phyloP scores from a whole-genome alignment of 140 eudicot genomes.

The Anethum foeniculum region DNA sequence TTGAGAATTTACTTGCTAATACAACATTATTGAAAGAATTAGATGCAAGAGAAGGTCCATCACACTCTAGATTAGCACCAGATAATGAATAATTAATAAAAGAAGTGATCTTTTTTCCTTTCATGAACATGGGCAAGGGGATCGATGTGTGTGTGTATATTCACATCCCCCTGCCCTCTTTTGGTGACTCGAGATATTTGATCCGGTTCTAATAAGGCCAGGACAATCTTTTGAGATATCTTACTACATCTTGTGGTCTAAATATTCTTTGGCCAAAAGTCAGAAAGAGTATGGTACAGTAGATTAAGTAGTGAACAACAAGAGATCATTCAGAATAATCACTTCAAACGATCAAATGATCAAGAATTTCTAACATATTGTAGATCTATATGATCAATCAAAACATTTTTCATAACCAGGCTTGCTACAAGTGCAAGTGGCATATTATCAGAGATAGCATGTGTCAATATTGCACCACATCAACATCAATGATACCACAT shows the following conservation, averaged over 20 bases:
- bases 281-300: not conserved
- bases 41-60: not conserved
- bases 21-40: not conserved
- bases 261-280: not conserved
- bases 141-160: not conserved
- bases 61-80: not conserved
- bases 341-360: not conserved
- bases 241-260: not conserved
- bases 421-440: not conserved
- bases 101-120: not conserved
- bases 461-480: too few relatives aligned
- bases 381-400: not conserved
- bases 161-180: not conserved
- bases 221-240: not conserved
- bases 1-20: not conserved
- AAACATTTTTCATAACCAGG: not conserved
- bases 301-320: not conserved
- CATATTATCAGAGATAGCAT: too few relatives aligned
- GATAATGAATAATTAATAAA: not conserved
- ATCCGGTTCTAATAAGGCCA: not conserved
- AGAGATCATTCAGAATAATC: not conserved
- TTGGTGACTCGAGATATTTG: not conserved
- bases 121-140: not conserved
- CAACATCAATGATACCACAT: not conserved
- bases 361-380: not conserved